A percentile compares a stretch with the other conserved stretches of the same genome.
phyloP scores from a whole-genome alignment of 306 rosid species.

The Sindora glabra region DNA sequence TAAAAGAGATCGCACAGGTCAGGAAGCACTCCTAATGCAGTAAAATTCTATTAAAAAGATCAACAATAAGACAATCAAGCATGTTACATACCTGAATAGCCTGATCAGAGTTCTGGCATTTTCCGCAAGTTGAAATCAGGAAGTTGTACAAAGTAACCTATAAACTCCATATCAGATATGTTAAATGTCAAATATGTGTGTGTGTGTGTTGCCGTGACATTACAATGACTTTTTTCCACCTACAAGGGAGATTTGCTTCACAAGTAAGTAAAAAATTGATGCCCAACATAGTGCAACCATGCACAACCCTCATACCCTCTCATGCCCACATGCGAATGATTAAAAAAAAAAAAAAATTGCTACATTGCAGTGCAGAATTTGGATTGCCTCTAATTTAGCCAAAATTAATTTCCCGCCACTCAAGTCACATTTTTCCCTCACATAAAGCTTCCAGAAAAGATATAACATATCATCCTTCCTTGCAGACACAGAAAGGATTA shows the following conservation, averaged over 20 bases:
- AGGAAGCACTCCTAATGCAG: background rate
- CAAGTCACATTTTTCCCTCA: background rate
- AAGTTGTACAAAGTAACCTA: constrained; percentile 73
- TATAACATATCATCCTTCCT: background rate
- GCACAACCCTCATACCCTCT: background rate
- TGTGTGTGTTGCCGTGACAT: too few relatives aligned
- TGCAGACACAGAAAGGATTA: background rate
- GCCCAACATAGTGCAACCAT: background rate
- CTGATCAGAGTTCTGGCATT: constrained; percentile 67
- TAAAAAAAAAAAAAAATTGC: background rate
- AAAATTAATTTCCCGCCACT: background rate
- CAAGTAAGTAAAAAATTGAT: too few relatives aligned
- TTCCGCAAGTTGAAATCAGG: constrained; percentile 79
- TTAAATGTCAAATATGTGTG: too few relatives aligned
- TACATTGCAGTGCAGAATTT: background rate
- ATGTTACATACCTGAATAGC: constrained; percentile 75
- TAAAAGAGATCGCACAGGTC: background rate
- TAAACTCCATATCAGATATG: constrained; percentile 10
- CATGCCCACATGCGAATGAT: background rate
- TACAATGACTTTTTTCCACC: background rate
- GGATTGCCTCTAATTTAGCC: constrained; percentile 5
- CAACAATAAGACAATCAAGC: background rate
- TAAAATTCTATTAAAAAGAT: background rate
- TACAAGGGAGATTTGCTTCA: background rate
- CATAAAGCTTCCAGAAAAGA: background rate